Percentiles rank a stretch among this genome's conserved stretches.
Conservation (phyloP, 2,329 filamentous ascomycete genomes). For the Calonectria multiphialidica region DNA sequence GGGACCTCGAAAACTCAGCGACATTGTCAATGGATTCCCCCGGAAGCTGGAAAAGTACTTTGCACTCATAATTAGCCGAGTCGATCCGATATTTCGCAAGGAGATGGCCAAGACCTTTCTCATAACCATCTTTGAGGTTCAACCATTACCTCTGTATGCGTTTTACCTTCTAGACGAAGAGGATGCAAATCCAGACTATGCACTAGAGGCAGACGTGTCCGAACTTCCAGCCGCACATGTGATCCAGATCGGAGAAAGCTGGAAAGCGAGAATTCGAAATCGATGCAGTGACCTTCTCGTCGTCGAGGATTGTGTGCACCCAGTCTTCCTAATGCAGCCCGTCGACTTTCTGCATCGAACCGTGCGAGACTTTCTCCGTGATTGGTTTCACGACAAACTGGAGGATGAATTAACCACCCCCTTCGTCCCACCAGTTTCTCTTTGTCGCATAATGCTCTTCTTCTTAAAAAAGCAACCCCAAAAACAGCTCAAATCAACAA, state of each 20-base stretch:
- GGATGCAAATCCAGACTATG: not conserved
- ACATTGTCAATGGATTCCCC: not conserved
- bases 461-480: not conserved
- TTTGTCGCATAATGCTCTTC: not conserved
- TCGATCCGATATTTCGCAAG: not conserved
- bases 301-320: slow-evolving; percentile 7
- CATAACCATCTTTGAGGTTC: slow-evolving; percentile 13
- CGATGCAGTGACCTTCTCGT: slow-evolving; percentile 17
- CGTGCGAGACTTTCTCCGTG: not conserved
- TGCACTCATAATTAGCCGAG: not conserved
- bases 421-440: not conserved
- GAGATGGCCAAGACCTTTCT: not conserved
- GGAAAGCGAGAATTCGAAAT: slow-evolving; percentile 8
- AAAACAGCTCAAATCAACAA: slow-evolving; percentile 1
- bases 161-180: slow-evolving; percentile 2
- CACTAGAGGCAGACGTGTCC: not conserved
- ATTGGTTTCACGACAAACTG: not conserved
- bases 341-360: slow-evolving; percentile 20
- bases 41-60: not conserved
- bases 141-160: slow-evolving; percentile 15
- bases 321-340: slow-evolving; percentile 1
- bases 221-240: not conserved
- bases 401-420: not conserved
- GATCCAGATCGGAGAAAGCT: not conserved
- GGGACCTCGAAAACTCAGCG: not conserved